A percentile compares a stretch with the other conserved stretches of the same genome.
Conservation (phyloP, 352 stramenopile species). For the Phytopythium montanum region DNA sequence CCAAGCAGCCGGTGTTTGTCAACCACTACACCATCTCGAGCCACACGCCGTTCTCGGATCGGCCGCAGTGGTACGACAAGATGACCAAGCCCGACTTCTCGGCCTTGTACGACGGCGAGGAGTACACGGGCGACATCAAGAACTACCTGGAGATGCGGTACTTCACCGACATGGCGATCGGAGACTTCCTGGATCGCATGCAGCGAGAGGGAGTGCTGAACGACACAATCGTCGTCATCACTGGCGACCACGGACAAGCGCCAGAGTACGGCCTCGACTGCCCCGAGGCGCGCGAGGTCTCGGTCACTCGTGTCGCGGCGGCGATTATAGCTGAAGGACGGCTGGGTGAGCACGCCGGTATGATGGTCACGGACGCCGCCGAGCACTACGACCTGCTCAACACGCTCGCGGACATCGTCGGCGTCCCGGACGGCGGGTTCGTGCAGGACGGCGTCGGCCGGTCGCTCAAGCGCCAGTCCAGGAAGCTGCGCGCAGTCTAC, state of each 20-base stretch:
- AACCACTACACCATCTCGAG: constrained; percentile 65
- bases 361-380: constrained; percentile 17
- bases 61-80: constrained; percentile 33
- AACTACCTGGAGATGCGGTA: constrained; percentile 59
- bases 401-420: constrained; percentile 59
- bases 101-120: constrained; percentile 29
- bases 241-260: constrained; percentile 50
- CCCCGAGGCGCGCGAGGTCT: constrained; percentile 38
- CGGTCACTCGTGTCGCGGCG: constrained; percentile 32
- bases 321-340: constrained; percentile 48
- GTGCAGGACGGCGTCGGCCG: constrained; percentile 51
- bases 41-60: constrained; percentile 33
- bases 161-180: constrained; percentile 51
- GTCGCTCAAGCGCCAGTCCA: constrained; percentile 43
- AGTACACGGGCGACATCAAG: constrained; percentile 27
- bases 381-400: constrained; percentile 62
- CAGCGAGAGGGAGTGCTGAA: constrained; percentile 39
- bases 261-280: constrained; percentile 42
- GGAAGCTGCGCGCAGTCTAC: constrained; percentile 25
- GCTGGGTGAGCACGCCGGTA: constrained; percentile 31
- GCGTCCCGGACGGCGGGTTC: constrained; percentile 41
- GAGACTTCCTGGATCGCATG: constrained; percentile 52
- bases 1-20: constrained; percentile 44
- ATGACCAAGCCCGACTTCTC: constrained; percentile 47
- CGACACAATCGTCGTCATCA: constrained; percentile 56